These are phyloP conservation scores for Keithomyces neogunnii DNA, from an alignment of 2,329 filamentous ascomycete species.

Conservation along the genomic window DNA sequence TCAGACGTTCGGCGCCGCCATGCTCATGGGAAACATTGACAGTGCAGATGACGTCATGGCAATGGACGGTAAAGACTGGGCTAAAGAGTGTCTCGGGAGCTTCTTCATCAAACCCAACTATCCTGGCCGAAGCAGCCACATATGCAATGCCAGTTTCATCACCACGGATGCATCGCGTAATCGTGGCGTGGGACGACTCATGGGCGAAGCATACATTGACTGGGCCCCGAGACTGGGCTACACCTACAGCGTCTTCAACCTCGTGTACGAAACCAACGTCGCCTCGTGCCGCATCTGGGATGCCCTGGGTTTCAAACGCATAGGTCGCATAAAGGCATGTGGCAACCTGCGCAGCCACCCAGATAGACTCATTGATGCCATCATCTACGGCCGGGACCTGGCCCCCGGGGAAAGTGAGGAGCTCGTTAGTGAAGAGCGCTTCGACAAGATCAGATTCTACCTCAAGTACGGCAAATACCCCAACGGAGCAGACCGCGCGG, in stretches of 20 bases:
- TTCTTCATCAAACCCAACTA: slow-evolving; percentile 96
- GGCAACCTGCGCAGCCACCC: slow-evolving; percentile 63
- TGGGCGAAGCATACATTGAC: slow-evolving; percentile 70
- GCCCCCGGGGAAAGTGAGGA: slow-evolving; percentile 59
- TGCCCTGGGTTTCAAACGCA: slow-evolving; percentile 83
- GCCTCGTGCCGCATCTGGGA: slow-evolving; percentile 90
- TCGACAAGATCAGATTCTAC: slow-evolving; percentile 98
- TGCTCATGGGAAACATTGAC: slow-evolving; percentile 71
- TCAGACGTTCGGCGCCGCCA: slow-evolving; percentile 79
- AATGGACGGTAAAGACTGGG: slow-evolving; percentile 60
- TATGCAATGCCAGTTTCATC: slow-evolving; percentile 78
- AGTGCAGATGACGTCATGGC: slow-evolving; percentile 45
- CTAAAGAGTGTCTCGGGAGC: slow-evolving; percentile 73
- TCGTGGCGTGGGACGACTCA: slow-evolving; percentile 64
- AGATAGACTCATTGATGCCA: slow-evolving; percentile 62
- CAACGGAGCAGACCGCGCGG: slow-evolving; percentile 82
- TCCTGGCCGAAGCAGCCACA: slow-evolving; percentile 79
- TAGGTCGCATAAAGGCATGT: slow-evolving; percentile 70
- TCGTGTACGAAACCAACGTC: slow-evolving; percentile 90
- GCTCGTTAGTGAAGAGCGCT: slow-evolving; percentile 87
- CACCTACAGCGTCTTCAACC: slow-evolving; percentile 87
- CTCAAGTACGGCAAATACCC: slow-evolving; percentile 92
- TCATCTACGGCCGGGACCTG: slow-evolving; percentile 66
- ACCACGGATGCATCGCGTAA: slow-evolving; percentile 66
- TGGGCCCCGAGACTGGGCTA: slow-evolving; percentile 78